Evolutionary conservation across 2,329 filamentous ascomycete genomes (phyloP).

Genomic region (Scleromitrula shiraiana): DNA sequence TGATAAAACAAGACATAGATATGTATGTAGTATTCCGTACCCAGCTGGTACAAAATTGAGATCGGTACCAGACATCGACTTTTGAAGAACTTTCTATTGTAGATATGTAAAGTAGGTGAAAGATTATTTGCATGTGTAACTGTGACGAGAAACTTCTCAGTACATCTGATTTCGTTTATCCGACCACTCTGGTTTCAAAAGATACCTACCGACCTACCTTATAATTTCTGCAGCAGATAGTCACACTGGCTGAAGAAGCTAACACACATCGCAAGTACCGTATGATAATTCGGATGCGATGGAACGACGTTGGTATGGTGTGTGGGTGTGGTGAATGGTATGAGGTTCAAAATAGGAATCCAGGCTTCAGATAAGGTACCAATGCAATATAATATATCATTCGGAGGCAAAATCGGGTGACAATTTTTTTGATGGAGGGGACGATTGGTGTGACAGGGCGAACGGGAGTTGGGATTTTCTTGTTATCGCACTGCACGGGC

Average conservation of each 20-base stretch:
- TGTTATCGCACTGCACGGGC: slow-evolving; percentile 4
- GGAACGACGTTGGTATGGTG: too few relatives aligned
- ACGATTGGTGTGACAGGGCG: neutral
- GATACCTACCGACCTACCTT: neutral
- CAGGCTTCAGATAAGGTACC: neutral
- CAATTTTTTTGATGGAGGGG: neutral
- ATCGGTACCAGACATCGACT: too few relatives aligned
- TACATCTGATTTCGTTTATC: neutral
- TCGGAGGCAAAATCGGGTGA: neutral
- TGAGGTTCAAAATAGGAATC: too few relatives aligned
- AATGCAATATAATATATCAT: neutral
- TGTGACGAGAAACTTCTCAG: neutral
- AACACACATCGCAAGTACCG: neutral
- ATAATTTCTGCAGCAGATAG: neutral
- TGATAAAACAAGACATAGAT: too few relatives aligned
- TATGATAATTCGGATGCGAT: neutral
- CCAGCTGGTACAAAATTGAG: too few relatives aligned
- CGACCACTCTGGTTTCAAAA: neutral
- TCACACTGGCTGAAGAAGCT: neutral
- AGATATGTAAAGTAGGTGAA: too few relatives aligned
- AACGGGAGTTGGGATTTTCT: slow-evolving; percentile 5
- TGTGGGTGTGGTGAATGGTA: too few relatives aligned
- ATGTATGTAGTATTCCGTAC: too few relatives aligned
- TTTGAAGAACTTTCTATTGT: neutral
- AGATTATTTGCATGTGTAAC: slow-evolving; percentile 1